Base-by-base conservation (phyloP, 2,329 filamentous ascomycete genomes). In the Colletotrichum eremochloae region DNA sequence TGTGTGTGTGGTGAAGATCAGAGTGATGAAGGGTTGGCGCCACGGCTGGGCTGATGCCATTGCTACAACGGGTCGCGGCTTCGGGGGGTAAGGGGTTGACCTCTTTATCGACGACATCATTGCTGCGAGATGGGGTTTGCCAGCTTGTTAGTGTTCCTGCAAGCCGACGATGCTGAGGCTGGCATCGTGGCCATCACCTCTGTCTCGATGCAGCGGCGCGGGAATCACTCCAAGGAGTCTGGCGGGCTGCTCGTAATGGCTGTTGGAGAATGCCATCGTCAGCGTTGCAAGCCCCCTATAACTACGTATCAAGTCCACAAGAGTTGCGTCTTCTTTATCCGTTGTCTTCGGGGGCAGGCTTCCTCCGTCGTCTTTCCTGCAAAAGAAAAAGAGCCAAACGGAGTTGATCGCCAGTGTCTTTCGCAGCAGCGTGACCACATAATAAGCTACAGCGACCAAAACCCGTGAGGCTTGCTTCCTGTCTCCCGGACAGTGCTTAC, bases 41-140 rank as follows among this genome's bases (percentile, higher is more conserved):
- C 29, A 42, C 42, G 57, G 24, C 57, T 61, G 29, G 57, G 57
- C 57, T 46, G 57, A 61, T 46, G 57, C 12, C 24, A 48, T 61
- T 53, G 29, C 50, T 53, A 31, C 50, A 29, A 33, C 5, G 14
- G 20, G n/a, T 12, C 7, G 20, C 29, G n/a, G 12, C 24, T 52
- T 29, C 12, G n/a, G 46, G 46, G n/a, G 11, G 18, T 24, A 3
- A 7, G 33, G 7, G 20, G 3, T 57, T 58, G 12, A 1, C 24
- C 18, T 58, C 29, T 20, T 15, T 15, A 42, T 61, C 33, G 40
- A 48, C 55, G 36, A 40, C 36, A 58, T 9, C 5, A 14, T 24
- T 9, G 6, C 36, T 8, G n/a, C 36, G n/a, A 42, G 55, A 9
- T 15, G n/a, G 36, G 1, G 1, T 40, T 12, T 18, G 7, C 15